Evolutionary conservation across 345 rosid genomes (phyloP).

Genomic region (Turritis glabra): DNA sequence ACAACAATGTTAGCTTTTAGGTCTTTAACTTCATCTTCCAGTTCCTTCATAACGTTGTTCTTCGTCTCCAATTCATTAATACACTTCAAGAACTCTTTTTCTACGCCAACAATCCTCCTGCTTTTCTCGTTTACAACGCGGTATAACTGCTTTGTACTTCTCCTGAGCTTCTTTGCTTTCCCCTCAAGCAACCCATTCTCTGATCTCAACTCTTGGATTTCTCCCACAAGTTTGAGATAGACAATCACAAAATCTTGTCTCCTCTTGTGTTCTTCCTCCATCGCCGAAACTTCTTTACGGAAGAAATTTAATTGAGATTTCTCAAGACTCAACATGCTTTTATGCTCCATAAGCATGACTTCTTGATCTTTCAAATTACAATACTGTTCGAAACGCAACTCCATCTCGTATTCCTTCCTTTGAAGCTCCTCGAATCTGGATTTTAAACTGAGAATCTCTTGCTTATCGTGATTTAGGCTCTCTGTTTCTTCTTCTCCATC

Average conservation of each 20-base stretch:
- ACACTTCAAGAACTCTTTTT: slow-evolving; percentile 43
- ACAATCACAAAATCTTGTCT: slow-evolving; percentile 40
- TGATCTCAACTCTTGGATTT: slow-evolving; percentile 42
- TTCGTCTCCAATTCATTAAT: slow-evolving; percentile 36
- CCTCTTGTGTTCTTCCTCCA: slow-evolving; percentile 53
- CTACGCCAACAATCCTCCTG: slow-evolving; percentile 39
- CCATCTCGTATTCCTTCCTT: slow-evolving; percentile 49
- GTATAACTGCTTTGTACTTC: slow-evolving; percentile 42
- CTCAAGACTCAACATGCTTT: slow-evolving; percentile 45
- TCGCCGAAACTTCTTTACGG: slow-evolving; percentile 49
- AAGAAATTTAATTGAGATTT: slow-evolving; percentile 43
- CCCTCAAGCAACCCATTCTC: slow-evolving; percentile 50
- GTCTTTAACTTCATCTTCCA: slow-evolving; percentile 47
- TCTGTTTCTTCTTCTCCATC: slow-evolving; percentile 35
- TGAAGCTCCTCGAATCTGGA: slow-evolving; percentile 48
- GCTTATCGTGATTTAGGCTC: slow-evolving; percentile 26
- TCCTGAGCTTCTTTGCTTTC: slow-evolving; percentile 52
- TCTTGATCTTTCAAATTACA: slow-evolving; percentile 59
- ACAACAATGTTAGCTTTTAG: slow-evolving; percentile 31
- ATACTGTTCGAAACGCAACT: slow-evolving; percentile 47
- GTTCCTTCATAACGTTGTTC: slow-evolving; percentile 35
- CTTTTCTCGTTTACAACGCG: slow-evolving; percentile 41
- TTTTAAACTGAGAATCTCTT: slow-evolving; percentile 45
- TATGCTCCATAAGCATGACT: slow-evolving; percentile 55
- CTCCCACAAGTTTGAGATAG: slow-evolving; percentile 43